These are phyloP conservation scores for Leccinum rimulosum DNA, from an alignment of 768 basidiomycete genomes.

Conservation along the genomic window DNA sequence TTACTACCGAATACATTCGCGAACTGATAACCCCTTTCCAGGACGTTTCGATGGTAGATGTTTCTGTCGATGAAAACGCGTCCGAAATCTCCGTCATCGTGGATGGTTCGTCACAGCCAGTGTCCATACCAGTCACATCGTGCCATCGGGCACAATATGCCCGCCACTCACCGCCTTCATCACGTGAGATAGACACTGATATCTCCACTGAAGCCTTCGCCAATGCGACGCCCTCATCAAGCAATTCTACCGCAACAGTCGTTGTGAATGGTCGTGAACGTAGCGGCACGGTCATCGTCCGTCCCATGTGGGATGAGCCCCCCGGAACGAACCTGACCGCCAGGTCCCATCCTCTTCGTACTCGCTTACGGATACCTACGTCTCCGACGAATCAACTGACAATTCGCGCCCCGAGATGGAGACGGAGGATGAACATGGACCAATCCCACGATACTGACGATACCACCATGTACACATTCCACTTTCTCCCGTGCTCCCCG, in stretches of 20 bases:
- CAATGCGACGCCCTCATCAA: slow-evolving; percentile 57
- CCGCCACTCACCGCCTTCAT: slow-evolving; percentile 21
- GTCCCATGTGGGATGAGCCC: slow-evolving; percentile 56
- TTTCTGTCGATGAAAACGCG: slow-evolving; percentile 12
- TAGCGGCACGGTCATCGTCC: slow-evolving; percentile 72
- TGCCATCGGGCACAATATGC: slow-evolving; percentile 17
- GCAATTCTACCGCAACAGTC: slow-evolving; percentile 60
- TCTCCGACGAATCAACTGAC: slow-evolving; percentile 45
- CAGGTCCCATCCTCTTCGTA: slow-evolving; percentile 31
- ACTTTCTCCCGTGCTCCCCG: slow-evolving; percentile 32
- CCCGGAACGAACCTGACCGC: slow-evolving; percentile 19
- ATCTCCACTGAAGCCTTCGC: slow-evolving; percentile 61
- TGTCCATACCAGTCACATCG: slow-evolving; percentile 20
- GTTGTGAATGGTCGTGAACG: slow-evolving; percentile 58
- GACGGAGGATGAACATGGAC: slow-evolving; percentile 73
- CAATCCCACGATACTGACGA: slow-evolving; percentile 36
- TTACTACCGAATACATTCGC: background rate
- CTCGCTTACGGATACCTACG: slow-evolving; percentile 30
- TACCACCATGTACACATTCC: slow-evolving; percentile 23
- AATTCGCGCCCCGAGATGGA: slow-evolving; percentile 70
- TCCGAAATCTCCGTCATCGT: slow-evolving; percentile 25
- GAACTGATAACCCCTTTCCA: slow-evolving; percentile 16
- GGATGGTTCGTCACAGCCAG: slow-evolving; percentile 19
- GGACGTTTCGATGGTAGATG: slow-evolving; percentile 36
- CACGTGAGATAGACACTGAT: slow-evolving; percentile 54